Evolutionary conservation across 1,284 basidiomycete species (phyloP).

Genomic region (Ustilago esculenta): DNA sequence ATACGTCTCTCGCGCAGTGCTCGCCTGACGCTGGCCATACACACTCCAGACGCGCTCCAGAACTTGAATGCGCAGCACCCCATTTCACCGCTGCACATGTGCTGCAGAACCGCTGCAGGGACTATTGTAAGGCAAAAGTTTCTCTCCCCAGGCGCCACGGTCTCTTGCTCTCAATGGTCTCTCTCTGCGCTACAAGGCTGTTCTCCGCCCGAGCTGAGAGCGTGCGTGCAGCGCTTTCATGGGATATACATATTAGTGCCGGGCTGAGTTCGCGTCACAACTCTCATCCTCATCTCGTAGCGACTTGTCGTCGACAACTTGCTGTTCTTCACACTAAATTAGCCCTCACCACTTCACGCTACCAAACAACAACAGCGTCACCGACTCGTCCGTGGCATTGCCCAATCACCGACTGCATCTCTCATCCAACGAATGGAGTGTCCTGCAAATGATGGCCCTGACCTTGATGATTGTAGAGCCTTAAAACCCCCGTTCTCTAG

Average conservation of each 20-base stretch:
- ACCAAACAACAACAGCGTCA: slow-evolving; percentile 1
- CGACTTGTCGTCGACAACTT: slow-evolving; percentile 2
- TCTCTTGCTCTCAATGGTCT: too few relatives aligned
- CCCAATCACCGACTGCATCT: background rate
- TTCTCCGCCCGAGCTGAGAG: too few relatives aligned
- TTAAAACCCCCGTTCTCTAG: slow-evolving; percentile 26
- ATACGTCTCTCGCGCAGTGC: too few relatives aligned
- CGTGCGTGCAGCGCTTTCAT: too few relatives aligned
- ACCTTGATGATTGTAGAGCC: slow-evolving; percentile 50
- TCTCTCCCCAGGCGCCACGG: background rate
- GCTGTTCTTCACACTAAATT: background rate
- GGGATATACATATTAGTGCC: slow-evolving; percentile 9
- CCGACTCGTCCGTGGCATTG: slow-evolving; percentile 3
- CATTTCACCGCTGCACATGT: too few relatives aligned
- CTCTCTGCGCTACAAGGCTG: background rate
- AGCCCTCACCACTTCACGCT: background rate
- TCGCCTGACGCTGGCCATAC: too few relatives aligned
- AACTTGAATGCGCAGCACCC: too few relatives aligned
- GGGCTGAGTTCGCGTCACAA: background rate
- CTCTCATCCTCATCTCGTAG: background rate
- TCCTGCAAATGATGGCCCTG: slow-evolving; percentile 40
- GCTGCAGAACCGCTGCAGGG: too few relatives aligned
- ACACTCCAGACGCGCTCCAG: too few relatives aligned
- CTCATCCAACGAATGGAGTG: slow-evolving; percentile 41
- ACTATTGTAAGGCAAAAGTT: background rate